These are phyloP conservation scores for Aphanomyces euteiches DNA, from an alignment of 352 stramenopile species.

Conservation along the genomic window DNA sequence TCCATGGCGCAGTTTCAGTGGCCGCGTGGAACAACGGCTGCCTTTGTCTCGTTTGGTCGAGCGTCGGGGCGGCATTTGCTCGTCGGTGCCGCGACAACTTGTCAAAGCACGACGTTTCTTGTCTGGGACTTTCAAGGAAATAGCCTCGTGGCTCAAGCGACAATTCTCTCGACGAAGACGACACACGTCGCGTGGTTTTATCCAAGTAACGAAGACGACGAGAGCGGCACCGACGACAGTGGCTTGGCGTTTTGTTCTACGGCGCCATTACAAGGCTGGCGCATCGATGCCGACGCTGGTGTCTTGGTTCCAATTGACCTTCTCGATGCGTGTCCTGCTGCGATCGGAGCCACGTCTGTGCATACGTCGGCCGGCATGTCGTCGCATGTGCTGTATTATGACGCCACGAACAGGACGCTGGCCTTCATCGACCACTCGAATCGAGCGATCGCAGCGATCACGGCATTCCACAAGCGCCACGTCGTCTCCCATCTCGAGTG, in stretches of 20 bases:
- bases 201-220: no score
- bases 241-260: not conserved
- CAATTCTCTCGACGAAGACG: no score
- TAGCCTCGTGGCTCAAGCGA: not conserved
- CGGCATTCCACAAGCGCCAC: constrained; percentile 4
- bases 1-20: not conserved
- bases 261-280: constrained; percentile 1
- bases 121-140: not conserved
- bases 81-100: not conserved
- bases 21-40: not conserved
- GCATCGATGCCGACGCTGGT: not conserved
- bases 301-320: not conserved
- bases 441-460: not conserved
- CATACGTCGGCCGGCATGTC: not conserved
- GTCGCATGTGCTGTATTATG: not conserved
- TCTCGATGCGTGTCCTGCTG: not conserved
- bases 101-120: not conserved
- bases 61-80: not conserved
- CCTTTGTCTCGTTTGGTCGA: not conserved
- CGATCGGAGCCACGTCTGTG: not conserved
- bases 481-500: not conserved
- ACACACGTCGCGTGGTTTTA: no score
- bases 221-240: not conserved
- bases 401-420: not conserved
- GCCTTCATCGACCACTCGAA: not conserved